These are phyloP conservation scores for Kwoniella dejecticola DNA, from an alignment of 768 basidiomycete genomes.

Conservation along the genomic window DNA sequence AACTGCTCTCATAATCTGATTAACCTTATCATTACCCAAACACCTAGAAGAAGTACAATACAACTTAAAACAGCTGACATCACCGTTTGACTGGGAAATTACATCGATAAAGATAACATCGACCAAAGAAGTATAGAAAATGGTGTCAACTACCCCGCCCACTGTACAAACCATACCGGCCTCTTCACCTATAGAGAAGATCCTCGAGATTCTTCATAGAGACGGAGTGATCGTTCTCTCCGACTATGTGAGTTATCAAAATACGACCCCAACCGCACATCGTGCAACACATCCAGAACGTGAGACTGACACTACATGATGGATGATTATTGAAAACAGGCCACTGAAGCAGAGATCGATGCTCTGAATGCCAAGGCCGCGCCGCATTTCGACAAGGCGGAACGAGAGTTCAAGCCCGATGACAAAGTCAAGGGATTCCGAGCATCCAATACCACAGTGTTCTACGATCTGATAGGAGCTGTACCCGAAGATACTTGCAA, in stretches of 20 bases:
- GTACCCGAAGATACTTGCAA: constrained; percentile 27
- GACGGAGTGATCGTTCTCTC: constrained; percentile 33
- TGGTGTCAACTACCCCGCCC: background rate
- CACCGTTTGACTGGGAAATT: background rate
- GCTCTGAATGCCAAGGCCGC: constrained; percentile 27
- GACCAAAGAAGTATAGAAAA: background rate
- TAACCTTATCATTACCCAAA: background rate
- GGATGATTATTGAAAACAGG: background rate
- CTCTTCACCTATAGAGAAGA: constrained; percentile 23
- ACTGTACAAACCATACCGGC: constrained; percentile 17
- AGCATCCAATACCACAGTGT: constrained; percentile 26
- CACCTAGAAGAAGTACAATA: background rate
- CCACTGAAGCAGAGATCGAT: constrained; percentile 30
- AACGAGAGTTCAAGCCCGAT: background rate
- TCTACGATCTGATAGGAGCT: constrained; percentile 29
- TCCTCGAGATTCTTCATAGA: constrained; percentile 21
- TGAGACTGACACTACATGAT: background rate
- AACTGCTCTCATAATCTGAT: background rate
- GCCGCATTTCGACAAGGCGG: constrained; percentile 28
- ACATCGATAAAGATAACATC: no score
- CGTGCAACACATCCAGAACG: no score
- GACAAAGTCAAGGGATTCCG: constrained; percentile 18
- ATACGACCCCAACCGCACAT: no score
- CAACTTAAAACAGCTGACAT: background rate
- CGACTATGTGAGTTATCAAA: constrained; percentile 22